Base-by-base conservation (phyloP, 2,329 filamentous ascomycete genomes). In the Microdochium nivale region DNA sequence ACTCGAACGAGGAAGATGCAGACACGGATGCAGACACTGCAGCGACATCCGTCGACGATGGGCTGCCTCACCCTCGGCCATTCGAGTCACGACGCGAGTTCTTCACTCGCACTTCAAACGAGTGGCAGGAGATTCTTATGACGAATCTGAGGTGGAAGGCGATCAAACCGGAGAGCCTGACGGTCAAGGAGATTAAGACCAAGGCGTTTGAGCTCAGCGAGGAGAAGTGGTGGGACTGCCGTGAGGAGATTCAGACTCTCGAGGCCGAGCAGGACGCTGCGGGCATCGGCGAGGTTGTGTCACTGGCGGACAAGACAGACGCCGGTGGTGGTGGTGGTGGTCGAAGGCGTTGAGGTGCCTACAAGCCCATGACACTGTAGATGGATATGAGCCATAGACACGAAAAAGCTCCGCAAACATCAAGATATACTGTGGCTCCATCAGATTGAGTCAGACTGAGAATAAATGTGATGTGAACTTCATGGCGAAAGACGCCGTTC, bases 171-270 rank as follows among this genome's bases (percentile, higher is more conserved):
- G 86, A 88, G 66, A 78, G 82, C 40, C 78, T 89, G 57, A 77
- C 82, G 0, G 75, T 95, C 63, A 99, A 99, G 75, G 94, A 97
- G 73, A 84, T 97, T 62, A 90, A 95, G 67, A 87, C 91, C 62
- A 84, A 83, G 65, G 94, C 90, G 1, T 99, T 96, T 66, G 86
- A 90, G 64, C 78, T 90, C 57, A 91, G 91, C 40, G 94, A 99
- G 69, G 88, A 91, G 71, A 96, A 95, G 68, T 99, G 94, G 94
- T 99, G 94, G 94, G 94, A 96, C 75, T 90, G 87, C 65, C 81
- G 94, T 60, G 94, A 99, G 72, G 92, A 97, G 71, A 88, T 99
- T 58, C 87, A 85, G 51, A 87, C 83, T 7, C 70, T 97, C 63
- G 94, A 99, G 70, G 92, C 96, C 69, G 92, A 96, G 72, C 90